Conservation (phyloP, 2,329 filamentous ascomycete species). For the Stagonosporopsis vannaccii region DNA sequence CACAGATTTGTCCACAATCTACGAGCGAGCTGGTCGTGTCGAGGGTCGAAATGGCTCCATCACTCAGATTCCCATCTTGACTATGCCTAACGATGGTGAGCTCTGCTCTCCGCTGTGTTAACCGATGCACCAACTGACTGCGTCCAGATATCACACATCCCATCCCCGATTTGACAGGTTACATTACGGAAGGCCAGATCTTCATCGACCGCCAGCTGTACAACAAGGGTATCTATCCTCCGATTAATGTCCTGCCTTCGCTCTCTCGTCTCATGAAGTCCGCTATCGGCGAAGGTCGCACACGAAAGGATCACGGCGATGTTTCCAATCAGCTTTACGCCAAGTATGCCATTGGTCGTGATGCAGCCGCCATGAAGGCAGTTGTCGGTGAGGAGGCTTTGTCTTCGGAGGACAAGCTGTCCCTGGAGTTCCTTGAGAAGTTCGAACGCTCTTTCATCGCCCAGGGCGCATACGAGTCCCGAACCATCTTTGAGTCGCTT, state of each 20-base stretch:
- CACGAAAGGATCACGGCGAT: conserved; percentile 94
- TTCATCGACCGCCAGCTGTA: conserved; percentile 91
- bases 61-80: conserved; percentile 97
- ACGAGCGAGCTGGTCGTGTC: conserved; percentile 98
- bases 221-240: conserved; percentile 98
- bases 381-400: conserved; percentile 98
- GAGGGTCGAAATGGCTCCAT: conserved; percentile 97
- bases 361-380: conserved; percentile 98
- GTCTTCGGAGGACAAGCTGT: conserved; percentile 95
- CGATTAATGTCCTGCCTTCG: conserved; percentile 97
- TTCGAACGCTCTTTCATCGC: conserved; percentile 95
- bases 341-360: conserved; percentile 99
- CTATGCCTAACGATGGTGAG: conserved; percentile 96
- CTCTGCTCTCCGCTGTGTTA: neutral
- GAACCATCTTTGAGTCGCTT: conserved; percentile 89
- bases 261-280: conserved; percentile 99
- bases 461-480: conserved; percentile 90
- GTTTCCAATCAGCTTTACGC: conserved; percentile 99
- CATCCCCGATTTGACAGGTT: conserved; percentile 97
- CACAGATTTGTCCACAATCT: conserved; percentile 99
- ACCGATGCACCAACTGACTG: conserved; percentile 21
- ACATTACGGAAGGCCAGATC: conserved; percentile 99
- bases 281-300: conserved; percentile 96
- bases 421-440: conserved; percentile 97
- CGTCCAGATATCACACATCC: conserved; percentile 91